Conservation (phyloP, 2,329 filamentous ascomycete species). For the Aspergillus fischeri region DNA sequence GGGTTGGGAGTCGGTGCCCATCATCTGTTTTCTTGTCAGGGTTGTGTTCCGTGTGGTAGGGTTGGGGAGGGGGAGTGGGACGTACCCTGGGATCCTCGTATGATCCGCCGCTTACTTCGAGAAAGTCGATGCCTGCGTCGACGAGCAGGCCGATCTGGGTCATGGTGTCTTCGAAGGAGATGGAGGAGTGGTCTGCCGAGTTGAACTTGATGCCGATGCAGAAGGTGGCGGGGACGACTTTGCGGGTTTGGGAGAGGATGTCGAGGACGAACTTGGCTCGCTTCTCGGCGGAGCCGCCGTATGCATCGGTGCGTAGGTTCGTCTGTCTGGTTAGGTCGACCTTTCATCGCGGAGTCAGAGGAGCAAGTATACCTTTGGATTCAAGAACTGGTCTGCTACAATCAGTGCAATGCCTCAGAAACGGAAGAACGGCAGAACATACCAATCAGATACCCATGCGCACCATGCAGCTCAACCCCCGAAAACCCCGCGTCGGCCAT, state of each 20-base stretch:
- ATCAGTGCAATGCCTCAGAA: neutral
- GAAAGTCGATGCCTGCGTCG: slow-evolving; percentile 54
- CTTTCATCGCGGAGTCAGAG: too few species aligned
- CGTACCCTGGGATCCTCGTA: slow-evolving; percentile 51
- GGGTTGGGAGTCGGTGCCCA: slow-evolving; percentile 18
- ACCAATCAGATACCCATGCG: slow-evolving; percentile 49
- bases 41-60: slow-evolving; percentile 5
- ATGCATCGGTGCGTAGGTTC: slow-evolving; percentile 47
- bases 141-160: slow-evolving; percentile 52
- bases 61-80: too few species aligned
- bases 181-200: slow-evolving; percentile 43
- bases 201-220: slow-evolving; percentile 50
- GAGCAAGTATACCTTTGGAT: slow-evolving; percentile 26
- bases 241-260: slow-evolving; percentile 41
- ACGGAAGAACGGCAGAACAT: slow-evolving; percentile 25
- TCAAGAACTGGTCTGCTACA: slow-evolving; percentile 34
- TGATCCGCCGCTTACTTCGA: slow-evolving; percentile 64
- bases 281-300: slow-evolving; percentile 46
- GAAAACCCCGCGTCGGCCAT: slow-evolving; percentile 49
- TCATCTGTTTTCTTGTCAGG: slow-evolving; percentile 26
- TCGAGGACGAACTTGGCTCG: slow-evolving; percentile 45
- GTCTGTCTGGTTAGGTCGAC: slow-evolving; percentile 23
- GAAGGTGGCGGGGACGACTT: slow-evolving; percentile 40
- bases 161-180: slow-evolving; percentile 48
- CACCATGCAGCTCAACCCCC: slow-evolving; percentile 53